phyloP scores from a whole-genome alignment of 2,329 filamentous ascomycete species.

The Fonsecaea erecta region DNA sequence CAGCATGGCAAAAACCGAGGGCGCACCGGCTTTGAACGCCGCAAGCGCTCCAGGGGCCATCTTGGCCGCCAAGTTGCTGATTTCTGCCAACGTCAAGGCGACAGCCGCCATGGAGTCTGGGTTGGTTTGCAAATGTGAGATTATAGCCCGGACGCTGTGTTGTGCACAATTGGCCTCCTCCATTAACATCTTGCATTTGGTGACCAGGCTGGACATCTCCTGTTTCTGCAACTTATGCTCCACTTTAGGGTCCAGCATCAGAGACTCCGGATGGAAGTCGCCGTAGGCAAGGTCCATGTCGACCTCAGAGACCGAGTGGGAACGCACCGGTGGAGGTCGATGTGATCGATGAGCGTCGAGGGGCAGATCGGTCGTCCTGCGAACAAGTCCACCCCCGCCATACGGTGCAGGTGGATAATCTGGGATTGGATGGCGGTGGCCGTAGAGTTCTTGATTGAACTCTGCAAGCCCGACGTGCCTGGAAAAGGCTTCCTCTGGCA shows the following conservation, averaged over 20 bases:
- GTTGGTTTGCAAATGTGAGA: conserved; percentile 77
- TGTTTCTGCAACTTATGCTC: conserved; percentile 51
- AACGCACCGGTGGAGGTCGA: conserved; percentile 28
- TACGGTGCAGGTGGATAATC: conserved; percentile 39
- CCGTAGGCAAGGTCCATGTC: conserved; percentile 95
- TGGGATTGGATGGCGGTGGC: conserved; percentile 34
- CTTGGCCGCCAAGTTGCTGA: conserved; percentile 79
- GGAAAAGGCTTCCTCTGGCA: not conserved
- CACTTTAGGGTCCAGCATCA: conserved; percentile 49
- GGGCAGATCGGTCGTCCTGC: conserved; percentile 36
- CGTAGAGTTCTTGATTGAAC: conserved; percentile 37
- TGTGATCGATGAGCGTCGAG: conserved; percentile 20
- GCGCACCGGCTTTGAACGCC: conserved; percentile 77
- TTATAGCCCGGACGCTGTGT: conserved; percentile 79
- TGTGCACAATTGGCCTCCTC: conserved; percentile 89
- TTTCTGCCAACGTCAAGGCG: conserved; percentile 87
- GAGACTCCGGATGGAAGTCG: conserved; percentile 70
- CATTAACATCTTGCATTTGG: conserved; percentile 74
- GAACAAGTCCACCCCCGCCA: conserved; percentile 26
- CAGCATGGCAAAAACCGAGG: conserved; percentile 82
- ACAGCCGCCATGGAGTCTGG: conserved; percentile 94
- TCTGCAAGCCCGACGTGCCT: conserved; percentile 30
- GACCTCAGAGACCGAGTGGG: conserved; percentile 47
- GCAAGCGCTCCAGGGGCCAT: conserved; percentile 80
- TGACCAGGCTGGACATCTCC: conserved; percentile 70